Evolutionary conservation across 768 basidiomycete genomes (phyloP), one percentile per base, ranked within the genome.

Genomic region (Exsudoporus frostii): DNA sequence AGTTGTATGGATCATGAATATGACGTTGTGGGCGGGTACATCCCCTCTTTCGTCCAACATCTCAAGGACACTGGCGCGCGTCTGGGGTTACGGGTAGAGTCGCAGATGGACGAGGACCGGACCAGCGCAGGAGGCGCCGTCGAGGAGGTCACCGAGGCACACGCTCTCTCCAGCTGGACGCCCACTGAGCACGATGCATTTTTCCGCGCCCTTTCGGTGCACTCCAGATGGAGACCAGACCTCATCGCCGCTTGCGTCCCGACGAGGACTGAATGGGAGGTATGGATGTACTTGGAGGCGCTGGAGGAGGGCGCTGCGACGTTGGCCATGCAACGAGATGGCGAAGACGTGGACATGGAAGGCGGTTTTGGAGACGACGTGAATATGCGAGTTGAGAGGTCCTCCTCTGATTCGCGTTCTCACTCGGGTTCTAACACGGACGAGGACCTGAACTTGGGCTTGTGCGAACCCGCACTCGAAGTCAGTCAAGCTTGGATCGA

Each of bases 211-310:
- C 67, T 93, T 20, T 69, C 78, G 25, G 66, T 83, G 2, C 73
- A 88, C 68, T 92, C 90, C 19, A 79, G 87, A 24, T 75, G 87
- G 39, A 73, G 89, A 20, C 87, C 90, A 1, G 92, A 93, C 67
- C 77, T 92, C 43, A 86, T 94, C 45, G 83, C 89, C 0, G 75
- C 72, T 6, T 78, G 78, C 45, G 72, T 92, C n/a, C 74, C 75
- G 53, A 83, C 85, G 20, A 90, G 87, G 71, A 80, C 75, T 14
- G 74, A 79, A 9, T 69, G 79, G 45, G 88, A 93, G 53, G 85
- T 93, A 19, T 82, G 80, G 54, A 68, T 77, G 25, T 92, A 90
- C 62, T 68, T 93, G 55, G 75, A 82, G 32, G 57, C 74, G 17
- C 73, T 92, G 34, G 76, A 66, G 25, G 55, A 60, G 17, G 62